Evolutionary conservation across 2,329 filamentous ascomycete species (phyloP), one percentile per base, ranked within the genome.

Genomic region (Sporothrix mexicana): DNA sequence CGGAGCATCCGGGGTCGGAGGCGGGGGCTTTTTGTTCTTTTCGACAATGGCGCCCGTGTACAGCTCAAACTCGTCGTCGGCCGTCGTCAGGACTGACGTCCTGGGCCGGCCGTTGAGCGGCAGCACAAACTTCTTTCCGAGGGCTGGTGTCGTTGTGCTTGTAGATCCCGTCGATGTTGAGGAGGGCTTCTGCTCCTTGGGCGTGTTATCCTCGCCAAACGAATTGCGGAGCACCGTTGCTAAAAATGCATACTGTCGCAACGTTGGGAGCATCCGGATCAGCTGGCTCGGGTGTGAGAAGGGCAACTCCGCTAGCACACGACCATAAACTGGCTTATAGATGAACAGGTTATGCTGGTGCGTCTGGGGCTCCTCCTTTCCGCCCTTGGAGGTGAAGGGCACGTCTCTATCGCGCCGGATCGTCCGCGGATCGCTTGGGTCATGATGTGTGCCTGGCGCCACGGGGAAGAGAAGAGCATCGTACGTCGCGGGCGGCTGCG

Each of bases 251-350:
- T 93, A 96, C 79, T 96, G 93, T 15, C 93, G 86, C 17, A 96
- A 83, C 3, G 87, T 84, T 0, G 93, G 92, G n/a, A 97, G 84
- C 78, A 95, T 88, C 70, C 88, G 86, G 7, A 95, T 83, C 3
- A 97, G 83, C 78, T 97, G 93, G 68, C 90, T 88, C 0, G 93
- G 93, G 77, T 97, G 93, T 2, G 89, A 88, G 78, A 97, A 95
- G 0, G 92, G 90, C 45, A 96, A 84, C 72, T 91, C 88, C 0
- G 87, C 87, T 9, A 97, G 80, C 2, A 85, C 84, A 72, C 90
- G 87, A 0, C 90, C 91, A 76, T 91, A 93, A 9, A 94, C 92
- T 1, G 89, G 88, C 79, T 93, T 93, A 71, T 92, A 89, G 20
- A 94, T 88, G 75, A 89, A 89, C 1, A 96, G 84, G 0, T 86